These are phyloP conservation scores for Ogataea populi-albae DNA, from an alignment of 805 yeast species.

Conservation along the genomic window DNA sequence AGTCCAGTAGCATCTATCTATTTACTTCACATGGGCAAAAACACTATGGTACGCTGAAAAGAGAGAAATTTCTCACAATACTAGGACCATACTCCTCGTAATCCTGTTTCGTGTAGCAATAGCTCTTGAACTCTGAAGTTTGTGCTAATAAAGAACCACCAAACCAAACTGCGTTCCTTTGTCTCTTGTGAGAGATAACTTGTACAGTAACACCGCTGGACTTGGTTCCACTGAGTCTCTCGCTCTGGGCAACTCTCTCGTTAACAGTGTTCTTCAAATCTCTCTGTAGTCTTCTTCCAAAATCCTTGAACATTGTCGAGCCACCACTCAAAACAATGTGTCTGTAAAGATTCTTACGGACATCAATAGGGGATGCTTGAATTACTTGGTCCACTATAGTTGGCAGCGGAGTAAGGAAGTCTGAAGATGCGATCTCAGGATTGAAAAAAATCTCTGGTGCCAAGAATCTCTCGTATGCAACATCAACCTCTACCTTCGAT, in stretches of 20 bases:
- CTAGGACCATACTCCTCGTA: slow-evolving; percentile 98
- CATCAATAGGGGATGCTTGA: slow-evolving; percentile 95
- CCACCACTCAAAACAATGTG: slow-evolving; percentile 97
- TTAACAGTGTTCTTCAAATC: slow-evolving; percentile 86
- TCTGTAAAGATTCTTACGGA: slow-evolving; percentile 91
- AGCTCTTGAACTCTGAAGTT: slow-evolving; percentile 93
- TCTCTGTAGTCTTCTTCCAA: slow-evolving; percentile 95
- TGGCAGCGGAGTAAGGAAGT: slow-evolving; percentile 93
- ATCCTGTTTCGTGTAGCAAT: slow-evolving; percentile 95
- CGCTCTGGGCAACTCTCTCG: slow-evolving; percentile 81
- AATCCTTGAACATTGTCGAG: slow-evolving; percentile 97
- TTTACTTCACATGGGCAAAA: too few species aligned
- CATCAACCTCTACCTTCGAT: slow-evolving; percentile 74
- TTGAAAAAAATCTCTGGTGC: slow-evolving; percentile 99
- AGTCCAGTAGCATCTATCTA: too few species aligned
- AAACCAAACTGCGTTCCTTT: slow-evolving; percentile 98
- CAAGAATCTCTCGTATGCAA: slow-evolving; percentile 94
- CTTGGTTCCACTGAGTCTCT: slow-evolving; percentile 67
- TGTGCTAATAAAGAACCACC: slow-evolving; percentile 97
- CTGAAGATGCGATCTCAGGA: slow-evolving; percentile 95
- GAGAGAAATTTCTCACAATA: slow-evolving; percentile 93
- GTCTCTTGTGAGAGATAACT: slow-evolving; percentile 95
- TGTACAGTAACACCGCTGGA: slow-evolving; percentile 96
- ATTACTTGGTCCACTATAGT: slow-evolving; percentile 94
- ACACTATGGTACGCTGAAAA: slow-evolving; percentile 87